These are phyloP conservation scores for Conoideocrella luteorostrata DNA, from an alignment of 2,329 filamentous ascomycete genomes.

Conservation along the genomic window DNA sequence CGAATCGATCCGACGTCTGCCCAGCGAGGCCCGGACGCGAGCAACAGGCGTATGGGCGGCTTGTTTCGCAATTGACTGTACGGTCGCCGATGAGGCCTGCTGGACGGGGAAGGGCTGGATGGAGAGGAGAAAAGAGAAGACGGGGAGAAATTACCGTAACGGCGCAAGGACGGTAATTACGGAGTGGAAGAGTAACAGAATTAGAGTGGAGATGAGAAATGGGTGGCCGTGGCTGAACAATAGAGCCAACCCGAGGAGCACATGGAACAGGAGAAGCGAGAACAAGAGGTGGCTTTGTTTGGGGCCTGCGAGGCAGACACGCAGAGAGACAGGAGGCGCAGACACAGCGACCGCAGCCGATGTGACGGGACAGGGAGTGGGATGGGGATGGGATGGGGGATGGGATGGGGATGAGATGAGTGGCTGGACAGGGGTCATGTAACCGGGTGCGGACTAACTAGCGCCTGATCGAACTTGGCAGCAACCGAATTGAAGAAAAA, in stretches of 20 bases:
- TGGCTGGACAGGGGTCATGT: too few species aligned
- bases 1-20: background rate
- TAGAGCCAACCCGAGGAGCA: background rate
- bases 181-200: background rate
- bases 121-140: slow-evolving; percentile 1
- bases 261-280: background rate
- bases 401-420: too few species aligned
- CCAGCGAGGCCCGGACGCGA: background rate
- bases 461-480: too few species aligned
- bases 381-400: too few species aligned
- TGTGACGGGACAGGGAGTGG: too few species aligned
- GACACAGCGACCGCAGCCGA: too few species aligned
- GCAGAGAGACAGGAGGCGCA: too few species aligned
- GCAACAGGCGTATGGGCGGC: background rate
- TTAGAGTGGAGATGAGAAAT: slow-evolving; percentile 1
- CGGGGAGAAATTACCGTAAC: background rate
- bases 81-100: background rate
- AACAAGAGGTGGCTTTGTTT: background rate
- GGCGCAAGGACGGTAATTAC: background rate
- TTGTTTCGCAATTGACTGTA: background rate
- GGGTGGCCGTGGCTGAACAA: slow-evolving; percentile 2
- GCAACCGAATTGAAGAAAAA: too few species aligned
- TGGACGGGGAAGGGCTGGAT: background rate
- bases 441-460: too few species aligned
- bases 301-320: too few species aligned